These are phyloP conservation scores for Suillus ampliporus DNA, from an alignment of 768 basidiomycete species.

Conservation along the genomic window DNA sequence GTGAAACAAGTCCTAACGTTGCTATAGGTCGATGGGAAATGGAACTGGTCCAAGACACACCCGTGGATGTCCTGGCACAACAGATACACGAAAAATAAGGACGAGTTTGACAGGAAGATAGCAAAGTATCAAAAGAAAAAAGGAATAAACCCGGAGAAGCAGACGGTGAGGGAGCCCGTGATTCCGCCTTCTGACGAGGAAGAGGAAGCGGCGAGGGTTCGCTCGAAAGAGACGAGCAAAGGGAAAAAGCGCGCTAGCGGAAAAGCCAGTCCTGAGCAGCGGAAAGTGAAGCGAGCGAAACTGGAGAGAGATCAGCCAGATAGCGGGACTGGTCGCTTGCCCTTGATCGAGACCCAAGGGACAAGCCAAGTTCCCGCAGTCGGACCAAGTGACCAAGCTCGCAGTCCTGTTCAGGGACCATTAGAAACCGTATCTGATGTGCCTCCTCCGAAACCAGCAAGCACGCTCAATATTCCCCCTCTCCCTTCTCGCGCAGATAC, in stretches of 20 bases:
- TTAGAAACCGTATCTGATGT: background rate
- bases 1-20: slow-evolving; percentile 3
- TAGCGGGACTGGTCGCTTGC: background rate
- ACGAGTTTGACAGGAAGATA: slow-evolving; percentile 50
- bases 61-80: slow-evolving; percentile 69
- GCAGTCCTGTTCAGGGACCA: background rate
- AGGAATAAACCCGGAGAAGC: slow-evolving; percentile 2
- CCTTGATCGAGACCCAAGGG: background rate
- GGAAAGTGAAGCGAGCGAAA: slow-evolving; percentile 7
- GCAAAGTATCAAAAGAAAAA: slow-evolving; percentile 43
- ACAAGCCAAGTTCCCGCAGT: background rate
- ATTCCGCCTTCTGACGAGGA: background rate
- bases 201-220: background rate
- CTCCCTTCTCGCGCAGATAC: slow-evolving; percentile 5
- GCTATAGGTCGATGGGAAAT: slow-evolving; percentile 44
- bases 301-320: background rate
- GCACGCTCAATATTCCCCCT: background rate
- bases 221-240: background rate
- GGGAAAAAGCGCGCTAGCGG: slow-evolving; percentile 1
- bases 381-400: background rate
- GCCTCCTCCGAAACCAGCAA: background rate
- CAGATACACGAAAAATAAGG: slow-evolving; percentile 55
- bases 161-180: slow-evolving; percentile 9
- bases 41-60: slow-evolving; percentile 60
- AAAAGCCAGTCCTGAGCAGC: background rate